Base-by-base conservation (phyloP, 768 basidiomycete species). In the Boletus coccyginus region DNA sequence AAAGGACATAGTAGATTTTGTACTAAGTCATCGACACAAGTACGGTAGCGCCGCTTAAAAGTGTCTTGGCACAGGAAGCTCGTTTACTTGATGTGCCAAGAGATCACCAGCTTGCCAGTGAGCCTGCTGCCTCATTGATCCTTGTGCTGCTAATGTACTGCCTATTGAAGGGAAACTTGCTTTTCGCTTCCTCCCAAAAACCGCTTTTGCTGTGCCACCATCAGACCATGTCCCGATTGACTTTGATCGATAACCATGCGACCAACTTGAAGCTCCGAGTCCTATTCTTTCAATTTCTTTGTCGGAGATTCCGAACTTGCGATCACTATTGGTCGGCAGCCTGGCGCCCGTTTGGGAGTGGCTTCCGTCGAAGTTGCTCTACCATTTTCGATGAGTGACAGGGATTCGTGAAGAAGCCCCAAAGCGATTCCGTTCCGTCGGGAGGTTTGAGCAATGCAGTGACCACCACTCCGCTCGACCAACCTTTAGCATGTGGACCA, bases 181-280 rank as follows among this genome's bases (percentile, higher is more conserved):
- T 27, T 27, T 27, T 27, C 27, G 27, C 27, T 27, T 27, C 27
- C 27, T 27, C 27, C 35, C 51, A 40, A 58, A 52, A 33, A 33
- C 56, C 50, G 57, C 56, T 31, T 50, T 56, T 49, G 27, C 50
- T 31, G 51, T 52, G 50, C 50, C 32, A 36, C 32, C 38, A 56
- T 50, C 43, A 56, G 42, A 47, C 29, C 21, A 8, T 42, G 40
- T 36, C 38, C 17, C 42, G 9, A 45, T 58, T 29, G 48, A 19
- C 48, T n/a, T 38, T 44, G 27, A 16, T 41, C 31, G 40, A 16
- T 9, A 13, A 32, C 29, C 29, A 31, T 46, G 40, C 39, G 38
- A 41, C 24, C 35, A 21, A 21, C 21, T 21, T 21, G 21, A 21
- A 52, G 38, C 19, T 36, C 40, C 33, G 40, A 7, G 17, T 9